A percentile compares a stretch with the other conserved stretches of the same genome.
These are phyloP conservation scores for Asterochloris sp. DNA, from an alignment of 139 green algal genomes.

Conservation along the genomic window DNA sequence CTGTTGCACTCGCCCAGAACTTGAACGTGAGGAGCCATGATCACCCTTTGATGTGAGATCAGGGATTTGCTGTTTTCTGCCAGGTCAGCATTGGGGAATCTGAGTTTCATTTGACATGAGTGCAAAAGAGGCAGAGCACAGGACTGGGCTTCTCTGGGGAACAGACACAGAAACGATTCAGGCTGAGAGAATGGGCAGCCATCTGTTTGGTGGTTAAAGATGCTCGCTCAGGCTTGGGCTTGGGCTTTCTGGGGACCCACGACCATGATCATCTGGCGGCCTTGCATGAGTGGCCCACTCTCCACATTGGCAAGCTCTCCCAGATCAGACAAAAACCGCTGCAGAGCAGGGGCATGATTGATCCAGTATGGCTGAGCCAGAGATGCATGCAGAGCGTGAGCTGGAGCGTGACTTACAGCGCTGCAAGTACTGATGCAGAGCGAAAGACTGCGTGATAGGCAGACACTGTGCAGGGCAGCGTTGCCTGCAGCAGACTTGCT, in stretches of 20 bases:
- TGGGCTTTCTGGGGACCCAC: slow-evolving; percentile 3
- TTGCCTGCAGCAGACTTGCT: background rate
- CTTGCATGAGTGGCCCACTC: slow-evolving; percentile 1
- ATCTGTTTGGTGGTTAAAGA: no score
- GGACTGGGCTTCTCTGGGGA: no score
- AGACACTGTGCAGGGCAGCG: background rate
- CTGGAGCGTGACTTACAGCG: background rate
- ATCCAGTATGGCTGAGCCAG: no score
- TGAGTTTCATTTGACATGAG: no score
- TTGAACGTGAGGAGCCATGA: slow-evolving; percentile 22
- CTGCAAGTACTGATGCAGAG: background rate
- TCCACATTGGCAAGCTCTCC: background rate
- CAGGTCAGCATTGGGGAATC: no score
- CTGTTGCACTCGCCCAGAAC: slow-evolving; percentile 44
- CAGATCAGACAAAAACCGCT: slow-evolving; percentile 11
- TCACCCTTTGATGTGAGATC: no score
- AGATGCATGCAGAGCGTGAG: background rate
- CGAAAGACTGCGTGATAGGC: no score
- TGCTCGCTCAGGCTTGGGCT: no score
- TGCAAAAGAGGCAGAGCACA: no score
- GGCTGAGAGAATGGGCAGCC: no score
- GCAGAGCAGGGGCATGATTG: background rate
- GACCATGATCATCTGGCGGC: slow-evolving; percentile 11
- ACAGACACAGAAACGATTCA: no score
- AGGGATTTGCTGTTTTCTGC: no score